Evolutionary conservation across 495 filamentous ascomycete species (phyloP).

Genomic region (Podospora anserina): DNA sequence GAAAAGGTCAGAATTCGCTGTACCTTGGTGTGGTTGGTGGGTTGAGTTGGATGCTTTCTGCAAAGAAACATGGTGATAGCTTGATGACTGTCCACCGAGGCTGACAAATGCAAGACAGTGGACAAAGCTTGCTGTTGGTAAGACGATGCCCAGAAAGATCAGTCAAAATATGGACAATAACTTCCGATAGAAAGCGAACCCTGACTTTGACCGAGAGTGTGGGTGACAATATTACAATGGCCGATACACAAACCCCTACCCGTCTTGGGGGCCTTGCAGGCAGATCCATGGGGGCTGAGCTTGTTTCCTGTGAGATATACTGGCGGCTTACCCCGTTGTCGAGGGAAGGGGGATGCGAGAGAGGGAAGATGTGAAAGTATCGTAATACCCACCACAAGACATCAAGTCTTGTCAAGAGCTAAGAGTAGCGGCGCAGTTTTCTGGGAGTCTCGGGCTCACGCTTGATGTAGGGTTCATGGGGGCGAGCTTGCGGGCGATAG

Average conservation of each 20-base stretch:
- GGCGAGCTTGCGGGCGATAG: neutral
- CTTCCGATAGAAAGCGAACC: neutral
- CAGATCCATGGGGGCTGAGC: neutral
- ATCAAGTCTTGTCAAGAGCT: conserved; percentile 11
- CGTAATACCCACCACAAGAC: conserved; percentile 47
- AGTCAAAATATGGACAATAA: neutral
- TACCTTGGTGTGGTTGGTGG: neutral
- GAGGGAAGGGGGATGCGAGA: conserved; percentile 32
- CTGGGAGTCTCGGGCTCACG: conserved; percentile 61
- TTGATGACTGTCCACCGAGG: neutral
- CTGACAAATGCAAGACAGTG: neutral
- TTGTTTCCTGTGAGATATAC: conserved; percentile 4
- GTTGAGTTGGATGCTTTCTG: neutral
- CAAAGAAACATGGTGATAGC: neutral
- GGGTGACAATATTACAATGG: neutral
- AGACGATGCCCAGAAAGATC: neutral
- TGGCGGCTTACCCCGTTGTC: conserved; percentile 2
- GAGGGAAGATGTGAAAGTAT: conserved; percentile 31
- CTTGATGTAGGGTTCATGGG: conserved; percentile 19
- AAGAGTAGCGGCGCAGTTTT: conserved; percentile 70
- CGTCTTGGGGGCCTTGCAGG: neutral
- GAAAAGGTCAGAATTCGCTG: neutral
- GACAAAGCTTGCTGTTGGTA: neutral
- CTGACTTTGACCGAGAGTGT: neutral
- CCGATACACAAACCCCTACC: neutral